These are phyloP conservation scores for Sphagnum magellanicum DNA, from an alignment of 228 moss, liverwort and hornwort species.

Conservation along the genomic window DNA sequence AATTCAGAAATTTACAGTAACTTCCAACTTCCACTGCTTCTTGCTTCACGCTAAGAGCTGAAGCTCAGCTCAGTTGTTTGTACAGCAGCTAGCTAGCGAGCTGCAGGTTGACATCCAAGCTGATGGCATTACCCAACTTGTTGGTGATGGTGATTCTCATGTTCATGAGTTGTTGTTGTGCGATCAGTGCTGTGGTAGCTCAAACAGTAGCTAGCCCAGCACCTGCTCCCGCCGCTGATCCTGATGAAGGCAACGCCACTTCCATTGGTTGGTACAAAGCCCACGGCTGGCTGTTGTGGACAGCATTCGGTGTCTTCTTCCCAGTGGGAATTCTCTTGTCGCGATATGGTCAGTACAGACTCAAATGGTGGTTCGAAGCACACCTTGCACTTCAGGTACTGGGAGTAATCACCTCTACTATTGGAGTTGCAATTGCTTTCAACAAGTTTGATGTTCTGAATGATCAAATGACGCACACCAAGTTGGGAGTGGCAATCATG, in stretches of 20 bases:
- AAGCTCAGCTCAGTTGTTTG: no score
- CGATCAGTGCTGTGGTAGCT: background rate
- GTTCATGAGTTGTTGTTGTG: no score
- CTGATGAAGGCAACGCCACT: constrained; percentile 21
- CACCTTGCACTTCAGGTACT: constrained; percentile 25
- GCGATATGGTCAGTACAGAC: constrained; percentile 20
- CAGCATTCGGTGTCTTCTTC: constrained; percentile 27
- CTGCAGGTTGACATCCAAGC: no score
- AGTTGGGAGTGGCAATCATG: constrained; percentile 8
- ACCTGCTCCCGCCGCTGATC: constrained; percentile 4
- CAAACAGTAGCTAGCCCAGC: background rate
- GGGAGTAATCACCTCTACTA: no score
- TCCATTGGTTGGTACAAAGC: constrained; percentile 23
- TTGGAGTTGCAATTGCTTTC: constrained; percentile 5
- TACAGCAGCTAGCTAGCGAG: no score
- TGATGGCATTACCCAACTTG: no score
- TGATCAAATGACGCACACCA: constrained; percentile 1
- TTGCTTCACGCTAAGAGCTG: no score
- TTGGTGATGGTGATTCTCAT: no score
- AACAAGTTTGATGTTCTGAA: constrained; percentile 7
- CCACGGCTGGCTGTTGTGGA: constrained; percentile 44
- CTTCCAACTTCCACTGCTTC: no score
- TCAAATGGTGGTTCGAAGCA: constrained; percentile 21
- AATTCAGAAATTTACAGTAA: no score
- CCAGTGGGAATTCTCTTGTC: constrained; percentile 14